These are phyloP conservation scores for Apostasia shenzhenica DNA, from an alignment of 106 monocot species.

Conservation along the genomic window DNA sequence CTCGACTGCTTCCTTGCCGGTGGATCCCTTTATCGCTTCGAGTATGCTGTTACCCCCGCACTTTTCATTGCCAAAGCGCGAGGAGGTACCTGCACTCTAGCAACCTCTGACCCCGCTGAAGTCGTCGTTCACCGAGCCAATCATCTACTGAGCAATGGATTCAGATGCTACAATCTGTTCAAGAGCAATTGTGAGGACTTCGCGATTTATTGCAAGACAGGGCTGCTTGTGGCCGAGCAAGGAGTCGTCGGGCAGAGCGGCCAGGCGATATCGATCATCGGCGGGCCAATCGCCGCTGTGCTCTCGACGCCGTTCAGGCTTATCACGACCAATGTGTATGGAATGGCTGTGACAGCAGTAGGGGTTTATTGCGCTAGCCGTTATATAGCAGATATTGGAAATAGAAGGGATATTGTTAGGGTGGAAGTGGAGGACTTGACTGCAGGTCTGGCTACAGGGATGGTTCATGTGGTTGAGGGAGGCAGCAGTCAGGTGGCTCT, in stretches of 20 bases:
- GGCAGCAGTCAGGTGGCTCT: too few relatives aligned
- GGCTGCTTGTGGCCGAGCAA: slow-evolving; percentile 54
- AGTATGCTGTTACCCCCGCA: slow-evolving; percentile 47
- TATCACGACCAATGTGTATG: slow-evolving; percentile 21
- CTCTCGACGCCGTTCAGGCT: slow-evolving; percentile 51
- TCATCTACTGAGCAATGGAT: slow-evolving; percentile 64
- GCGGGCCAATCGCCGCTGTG: background rate
- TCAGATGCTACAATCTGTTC: slow-evolving; percentile 65
- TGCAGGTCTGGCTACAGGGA: too few relatives aligned
- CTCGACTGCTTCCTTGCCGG: slow-evolving; percentile 70
- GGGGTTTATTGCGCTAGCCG: slow-evolving; percentile 72
- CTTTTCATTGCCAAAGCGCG: slow-evolving; percentile 75
- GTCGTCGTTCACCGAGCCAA: slow-evolving; percentile 64
- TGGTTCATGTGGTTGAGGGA: too few relatives aligned
- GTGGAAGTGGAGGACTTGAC: slow-evolving; percentile 11
- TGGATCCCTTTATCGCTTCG: slow-evolving; percentile 53
- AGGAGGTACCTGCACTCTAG: slow-evolving; percentile 85
- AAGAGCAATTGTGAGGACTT: slow-evolving; percentile 98
- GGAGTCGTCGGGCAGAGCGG: slow-evolving; percentile 78
- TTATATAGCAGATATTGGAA: slow-evolving; percentile 56
- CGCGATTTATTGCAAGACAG: slow-evolving; percentile 91
- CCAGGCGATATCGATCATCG: slow-evolving; percentile 70
- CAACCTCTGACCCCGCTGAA: slow-evolving; percentile 37
- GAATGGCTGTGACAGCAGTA: slow-evolving; percentile 59
- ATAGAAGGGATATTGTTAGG: too few relatives aligned